Evolutionary conservation across 164 flowering plant genomes (phyloP), one percentile per base, ranked within the genome.

Genomic region (Echeveria elegans): DNA sequence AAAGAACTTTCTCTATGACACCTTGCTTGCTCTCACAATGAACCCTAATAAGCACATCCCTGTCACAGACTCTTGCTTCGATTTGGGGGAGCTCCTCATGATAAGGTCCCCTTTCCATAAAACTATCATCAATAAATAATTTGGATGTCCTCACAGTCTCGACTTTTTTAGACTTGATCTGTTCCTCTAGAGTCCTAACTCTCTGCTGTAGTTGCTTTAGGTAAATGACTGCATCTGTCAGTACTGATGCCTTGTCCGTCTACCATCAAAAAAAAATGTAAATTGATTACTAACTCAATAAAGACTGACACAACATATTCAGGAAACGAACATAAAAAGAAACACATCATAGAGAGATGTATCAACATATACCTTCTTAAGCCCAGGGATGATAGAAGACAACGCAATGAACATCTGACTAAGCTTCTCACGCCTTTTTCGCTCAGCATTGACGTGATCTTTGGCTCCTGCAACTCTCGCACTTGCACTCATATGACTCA

Each of bases 241-340:
- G 90, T 74, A 93, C 90, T 19, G 98, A 84, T 72, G 95, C 96
- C 75, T 91, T 94, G 81, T 91, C 97, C 92, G 84, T 84, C 98
- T 92, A 77, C 10, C 48, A 6, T 38, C 58, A 40, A 5, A 34
- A 0, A 11, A 61, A 30, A 61, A n/a, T n/a, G n/a, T n/a, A n/a
- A n/a, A n/a, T n/a, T 30, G 23, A 28, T 7, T 30, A 40, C 6
- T 24, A 3, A 65, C 15, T 12, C n/a, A n/a, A n/a, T n/a, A n/a
- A n/a, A n/a, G n/a, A n/a, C n/a, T 12, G 16, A 16, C 12, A 30
- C 64, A 67, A 32, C 38, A n/a, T n/a, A n/a, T n/a, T n/a, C n/a
- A n/a, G 16, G 16, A 8, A 40, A 9, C 11, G 15, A 9, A 2
- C 1, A 2, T 0, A 15, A 11, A 16, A 11, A 43, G 16, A 43